Evolutionary conservation across 208 protist species (phyloP).

Genomic region (Crithidia fasciculata): DNA sequence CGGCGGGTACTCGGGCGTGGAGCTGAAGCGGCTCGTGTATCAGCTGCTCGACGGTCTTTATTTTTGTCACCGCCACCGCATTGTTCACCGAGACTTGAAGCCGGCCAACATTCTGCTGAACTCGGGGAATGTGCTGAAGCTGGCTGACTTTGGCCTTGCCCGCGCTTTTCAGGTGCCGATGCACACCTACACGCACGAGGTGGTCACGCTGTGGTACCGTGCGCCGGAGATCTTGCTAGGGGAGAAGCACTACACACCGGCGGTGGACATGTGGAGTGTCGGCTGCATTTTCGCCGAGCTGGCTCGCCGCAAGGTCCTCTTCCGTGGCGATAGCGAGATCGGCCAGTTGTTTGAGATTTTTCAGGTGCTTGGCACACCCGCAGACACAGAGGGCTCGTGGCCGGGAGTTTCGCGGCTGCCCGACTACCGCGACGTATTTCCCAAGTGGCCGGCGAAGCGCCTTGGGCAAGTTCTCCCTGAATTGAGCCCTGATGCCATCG

Average conservation of each 20-base stretch:
- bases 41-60: constrained; percentile 92
- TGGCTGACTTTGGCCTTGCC: constrained; percentile 98
- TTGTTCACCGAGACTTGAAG: constrained; percentile 96
- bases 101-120: constrained; percentile 96
- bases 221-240: constrained; percentile 99
- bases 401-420: constrained; percentile 97
- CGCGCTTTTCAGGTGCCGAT: constrained; percentile 98
- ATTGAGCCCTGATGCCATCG: constrained; percentile 80
- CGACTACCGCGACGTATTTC: constrained; percentile 97
- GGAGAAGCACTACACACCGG: constrained; percentile 98
- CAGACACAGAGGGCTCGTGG: constrained; percentile 95
- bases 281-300: constrained; percentile 99
- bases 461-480: constrained; percentile 71
- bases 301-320: constrained; percentile 93
- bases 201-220: constrained; percentile 99
- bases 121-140: constrained; percentile 84
- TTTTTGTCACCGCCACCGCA: constrained; percentile 94
- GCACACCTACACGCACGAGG: constrained; percentile 99
- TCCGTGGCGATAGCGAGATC: constrained; percentile 98
- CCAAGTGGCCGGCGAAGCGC: constrained; percentile 87
- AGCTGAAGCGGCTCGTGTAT: constrained; percentile 87
- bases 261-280: constrained; percentile 99
- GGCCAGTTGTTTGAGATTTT: constrained; percentile 99
- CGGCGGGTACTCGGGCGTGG: constrained; percentile 68
- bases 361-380: constrained; percentile 96